Conservation (phyloP, 345 rosid species). For the Salix brachista region DNA sequence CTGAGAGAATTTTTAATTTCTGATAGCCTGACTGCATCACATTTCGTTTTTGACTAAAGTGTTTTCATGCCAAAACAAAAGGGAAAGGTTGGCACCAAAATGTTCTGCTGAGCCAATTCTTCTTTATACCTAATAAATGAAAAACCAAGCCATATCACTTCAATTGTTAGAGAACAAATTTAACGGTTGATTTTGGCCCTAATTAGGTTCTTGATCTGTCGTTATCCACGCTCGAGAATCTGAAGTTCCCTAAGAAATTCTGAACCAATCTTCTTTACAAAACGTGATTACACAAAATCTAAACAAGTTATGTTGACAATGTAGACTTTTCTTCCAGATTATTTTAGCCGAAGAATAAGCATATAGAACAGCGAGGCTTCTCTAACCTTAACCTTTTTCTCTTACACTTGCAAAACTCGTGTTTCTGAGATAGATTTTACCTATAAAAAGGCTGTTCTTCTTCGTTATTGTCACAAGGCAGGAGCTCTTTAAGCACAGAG, state of each 20-base stretch:
- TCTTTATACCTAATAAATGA: background rate
- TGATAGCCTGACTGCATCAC: no score
- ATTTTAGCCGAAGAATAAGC: background rate
- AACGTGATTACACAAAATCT: background rate
- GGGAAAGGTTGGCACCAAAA: background rate
- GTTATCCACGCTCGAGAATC: background rate
- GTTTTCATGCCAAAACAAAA: background rate
- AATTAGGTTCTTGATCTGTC: background rate
- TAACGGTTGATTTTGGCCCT: background rate
- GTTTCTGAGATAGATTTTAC: background rate
- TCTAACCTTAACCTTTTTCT: background rate
- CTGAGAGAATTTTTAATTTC: no score
- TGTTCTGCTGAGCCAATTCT: background rate
- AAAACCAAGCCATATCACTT: background rate
- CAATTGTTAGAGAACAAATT: background rate
- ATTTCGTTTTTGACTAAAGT: background rate
- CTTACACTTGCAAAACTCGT: background rate
- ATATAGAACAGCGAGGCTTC: background rate
- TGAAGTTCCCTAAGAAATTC: background rate
- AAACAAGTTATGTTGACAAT: background rate
- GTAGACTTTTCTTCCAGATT: background rate
- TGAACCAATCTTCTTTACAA: background rate
- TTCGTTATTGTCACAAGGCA: background rate
- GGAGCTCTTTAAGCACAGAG: background rate
- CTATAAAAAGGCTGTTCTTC: background rate